These are phyloP conservation scores for Lactifluus echinatus DNA, from an alignment of 768 basidiomycete genomes.

Conservation along the genomic window DNA sequence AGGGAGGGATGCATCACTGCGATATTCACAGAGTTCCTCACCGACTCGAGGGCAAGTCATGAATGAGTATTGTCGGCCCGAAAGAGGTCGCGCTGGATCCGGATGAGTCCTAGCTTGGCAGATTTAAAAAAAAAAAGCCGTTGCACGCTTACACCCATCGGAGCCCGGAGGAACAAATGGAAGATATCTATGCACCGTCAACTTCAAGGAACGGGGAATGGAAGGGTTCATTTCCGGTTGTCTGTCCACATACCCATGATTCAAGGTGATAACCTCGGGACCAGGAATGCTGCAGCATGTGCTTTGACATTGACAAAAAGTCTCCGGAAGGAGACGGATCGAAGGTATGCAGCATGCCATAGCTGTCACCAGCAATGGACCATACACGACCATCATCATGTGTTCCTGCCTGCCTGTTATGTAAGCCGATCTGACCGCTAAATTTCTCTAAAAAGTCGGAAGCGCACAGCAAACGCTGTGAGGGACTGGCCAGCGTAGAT, in stretches of 20 bases:
- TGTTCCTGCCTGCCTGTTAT: slow-evolving; percentile 1
- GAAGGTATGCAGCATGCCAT: slow-evolving; percentile 9
- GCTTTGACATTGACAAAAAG: not conserved
- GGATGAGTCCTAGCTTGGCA: not conserved
- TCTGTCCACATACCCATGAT: not conserved
- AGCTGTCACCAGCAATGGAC: slow-evolving; percentile 13
- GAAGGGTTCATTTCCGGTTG: not conserved
- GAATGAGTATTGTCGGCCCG: slow-evolving; percentile 8
- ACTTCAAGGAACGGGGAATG: not conserved
- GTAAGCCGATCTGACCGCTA: not conserved
- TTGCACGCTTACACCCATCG: slow-evolving; percentile 16
- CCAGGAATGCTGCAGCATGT: slow-evolving; percentile 9
- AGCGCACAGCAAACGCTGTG: slow-evolving; percentile 14
- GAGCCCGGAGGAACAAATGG: slow-evolving; percentile 17
- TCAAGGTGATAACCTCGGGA: slow-evolving; percentile 3
- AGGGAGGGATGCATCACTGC: not conserved
- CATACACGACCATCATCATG: not conserved
- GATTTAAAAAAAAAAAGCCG: not conserved
- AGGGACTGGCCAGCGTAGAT: not conserved
- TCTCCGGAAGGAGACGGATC: not conserved
- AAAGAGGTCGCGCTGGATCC: slow-evolving; percentile 19
- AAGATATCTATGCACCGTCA: slow-evolving; percentile 13
- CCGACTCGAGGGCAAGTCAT: slow-evolving; percentile 6
- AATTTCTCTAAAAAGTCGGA: not conserved
- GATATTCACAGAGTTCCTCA: not conserved